phyloP scores from a whole-genome alignment of 495 filamentous ascomycete genomes.

The Melanomma pulvis-pyrius region DNA sequence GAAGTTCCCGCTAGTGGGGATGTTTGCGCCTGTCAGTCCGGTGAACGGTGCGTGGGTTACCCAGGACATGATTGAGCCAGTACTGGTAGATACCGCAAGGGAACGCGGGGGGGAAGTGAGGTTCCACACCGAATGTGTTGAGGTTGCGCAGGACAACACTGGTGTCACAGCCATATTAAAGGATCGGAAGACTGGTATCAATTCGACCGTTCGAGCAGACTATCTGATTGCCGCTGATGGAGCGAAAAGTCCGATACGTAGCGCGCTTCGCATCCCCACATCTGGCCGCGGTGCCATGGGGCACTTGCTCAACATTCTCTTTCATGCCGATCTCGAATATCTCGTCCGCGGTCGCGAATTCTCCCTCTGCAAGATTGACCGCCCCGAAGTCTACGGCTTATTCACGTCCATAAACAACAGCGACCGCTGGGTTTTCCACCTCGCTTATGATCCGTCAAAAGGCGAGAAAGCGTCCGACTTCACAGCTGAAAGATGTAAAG shows the following conservation, averaged over 20 bases:
- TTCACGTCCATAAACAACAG: constrained; percentile 45
- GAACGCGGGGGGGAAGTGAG: not conserved
- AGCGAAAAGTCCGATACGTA: not conserved
- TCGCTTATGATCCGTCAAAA: constrained; percentile 31
- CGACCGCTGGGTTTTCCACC: constrained; percentile 41
- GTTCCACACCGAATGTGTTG: too few species aligned
- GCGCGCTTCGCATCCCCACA: not conserved
- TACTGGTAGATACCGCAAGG: not conserved
- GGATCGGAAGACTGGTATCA: not conserved
- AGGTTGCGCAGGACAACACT: too few species aligned
- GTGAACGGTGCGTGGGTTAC: not conserved
- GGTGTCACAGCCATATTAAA: not conserved
- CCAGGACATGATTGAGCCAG: not conserved
- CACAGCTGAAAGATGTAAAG: constrained; percentile 26
- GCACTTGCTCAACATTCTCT: constrained; percentile 48
- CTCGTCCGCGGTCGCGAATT: constrained; percentile 40
- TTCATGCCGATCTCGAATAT: constrained; percentile 40
- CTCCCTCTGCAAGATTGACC: constrained; percentile 36
- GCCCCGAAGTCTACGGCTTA: constrained; percentile 36
- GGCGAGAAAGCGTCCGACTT: constrained; percentile 35
- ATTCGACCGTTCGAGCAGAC: not conserved
- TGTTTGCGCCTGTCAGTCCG: not conserved
- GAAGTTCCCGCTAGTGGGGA: not conserved
- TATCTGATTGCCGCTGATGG: not conserved
- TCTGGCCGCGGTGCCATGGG: constrained; percentile 46